Evolutionary conservation across 805 yeast species (phyloP), one percentile per base, ranked within the genome.

Genomic region (Candida takata): DNA sequence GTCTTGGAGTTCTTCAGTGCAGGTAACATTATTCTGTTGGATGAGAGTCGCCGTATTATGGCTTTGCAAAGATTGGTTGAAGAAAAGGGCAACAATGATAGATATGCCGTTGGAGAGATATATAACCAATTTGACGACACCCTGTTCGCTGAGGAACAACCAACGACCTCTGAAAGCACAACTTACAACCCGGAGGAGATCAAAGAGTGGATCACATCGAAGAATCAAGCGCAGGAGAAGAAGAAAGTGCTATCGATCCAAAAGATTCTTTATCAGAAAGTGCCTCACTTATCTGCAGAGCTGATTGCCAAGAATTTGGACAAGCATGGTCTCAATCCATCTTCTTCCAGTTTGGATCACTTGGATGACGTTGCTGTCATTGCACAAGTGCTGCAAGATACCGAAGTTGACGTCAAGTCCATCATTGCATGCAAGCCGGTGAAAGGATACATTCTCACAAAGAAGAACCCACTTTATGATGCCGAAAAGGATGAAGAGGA

Each of bases 1-100:
- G 95, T 85, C 0, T 59, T 90, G 35, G 98, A 90, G 58, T 90
- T 90, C 51, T 90, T 88, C 63, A 84, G 96, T 54, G 96, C 96
- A 3, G 98, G 98, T 19, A 90, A 90, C 54, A 74, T 90, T 36
- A 64, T 90, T 14, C 65, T 90, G 15, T 65, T 90, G 42, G 94
- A 90, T 56, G 69, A 74, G 20, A 70, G 79, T 15, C 58, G 67
- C 41, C 77, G 72, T 48, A 86, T 88, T 34, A 48, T 87, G 49
- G 67, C 90, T 0, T 61, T 87, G 20, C 88, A 83, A 53, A 74
- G 97, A 58, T 62, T 81, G 16, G 96, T 86, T 8, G 74, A 74
- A 24, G 94, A 83, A 36, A 74, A 78, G 49, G 83, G 73, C 25
- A 76, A 74, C 44, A 73, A 72, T 36, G 77, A 65, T 29, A 67